Evolutionary conservation across 352 stramenopile species (phyloP).

Genomic region (Phytophthora pluvialis): DNA sequence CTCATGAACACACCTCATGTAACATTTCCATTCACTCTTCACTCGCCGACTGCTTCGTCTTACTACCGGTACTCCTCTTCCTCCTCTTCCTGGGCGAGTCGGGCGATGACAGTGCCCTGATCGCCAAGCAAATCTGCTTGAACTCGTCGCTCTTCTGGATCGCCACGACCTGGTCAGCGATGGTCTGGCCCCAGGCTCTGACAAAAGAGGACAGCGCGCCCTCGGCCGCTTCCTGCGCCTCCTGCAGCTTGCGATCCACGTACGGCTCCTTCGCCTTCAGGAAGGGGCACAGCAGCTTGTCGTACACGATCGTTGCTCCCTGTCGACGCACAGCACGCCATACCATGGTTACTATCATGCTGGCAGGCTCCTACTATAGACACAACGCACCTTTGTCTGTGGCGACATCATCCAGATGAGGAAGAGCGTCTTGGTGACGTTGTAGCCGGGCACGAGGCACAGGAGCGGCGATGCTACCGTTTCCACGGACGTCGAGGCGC

Average conservation of each 20-base stretch:
- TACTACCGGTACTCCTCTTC: conserved; percentile 23
- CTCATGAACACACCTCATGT: conserved; percentile 33
- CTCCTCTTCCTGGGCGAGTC: conserved; percentile 33
- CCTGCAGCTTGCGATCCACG: conserved; percentile 68
- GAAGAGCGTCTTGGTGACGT: conserved; percentile 94
- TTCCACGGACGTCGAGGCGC: conserved; percentile 94
- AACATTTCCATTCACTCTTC: conserved; percentile 43
- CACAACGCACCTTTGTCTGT: conserved; percentile 76
- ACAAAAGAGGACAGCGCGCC: conserved; percentile 58
- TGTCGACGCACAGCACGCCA: conserved; percentile 15
- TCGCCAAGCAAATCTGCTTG: conserved; percentile 49
- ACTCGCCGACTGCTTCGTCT: conserved; percentile 33
- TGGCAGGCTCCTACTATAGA: neutral
- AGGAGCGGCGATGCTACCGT: conserved; percentile 57
- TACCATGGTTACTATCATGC: neutral
- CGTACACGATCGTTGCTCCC: conserved; percentile 75
- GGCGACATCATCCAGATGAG: conserved; percentile 96
- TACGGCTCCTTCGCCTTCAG: conserved; percentile 77
- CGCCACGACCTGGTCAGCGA: conserved; percentile 51
- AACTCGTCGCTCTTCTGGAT: conserved; percentile 66
- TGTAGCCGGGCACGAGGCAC: conserved; percentile 94
- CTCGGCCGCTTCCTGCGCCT: conserved; percentile 53
- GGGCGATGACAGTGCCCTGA: conserved; percentile 33
- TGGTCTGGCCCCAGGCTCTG: conserved; percentile 50
- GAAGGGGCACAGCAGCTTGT: conserved; percentile 60